Conservation (phyloP, 495 filamentous ascomycete genomes). For the Glarea lozoyensis region DNA sequence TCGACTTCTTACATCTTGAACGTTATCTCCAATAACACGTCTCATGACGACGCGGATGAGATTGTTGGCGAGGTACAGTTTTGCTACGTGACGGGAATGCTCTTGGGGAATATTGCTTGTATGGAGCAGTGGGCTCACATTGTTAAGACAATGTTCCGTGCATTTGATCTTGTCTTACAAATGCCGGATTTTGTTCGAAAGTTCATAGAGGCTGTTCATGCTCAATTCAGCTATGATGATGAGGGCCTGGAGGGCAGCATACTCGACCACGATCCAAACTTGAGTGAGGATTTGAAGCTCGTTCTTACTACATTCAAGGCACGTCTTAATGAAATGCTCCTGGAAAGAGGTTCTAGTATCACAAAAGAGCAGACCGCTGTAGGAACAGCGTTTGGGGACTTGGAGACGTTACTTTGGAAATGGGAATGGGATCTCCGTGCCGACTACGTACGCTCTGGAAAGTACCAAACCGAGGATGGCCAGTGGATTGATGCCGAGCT, state of each 20-base stretch:
- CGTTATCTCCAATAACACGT: constrained; percentile 27
- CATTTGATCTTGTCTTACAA: constrained; percentile 46
- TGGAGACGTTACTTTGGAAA: constrained; percentile 36
- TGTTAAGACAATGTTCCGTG: constrained; percentile 61
- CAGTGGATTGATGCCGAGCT: constrained; percentile 64
- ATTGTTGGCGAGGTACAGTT: constrained; percentile 85
- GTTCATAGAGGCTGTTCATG: constrained; percentile 52
- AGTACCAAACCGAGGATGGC: constrained; percentile 30
- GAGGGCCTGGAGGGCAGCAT: constrained; percentile 50
- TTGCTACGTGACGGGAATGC: constrained; percentile 70
- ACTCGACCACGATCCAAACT: constrained; percentile 38
- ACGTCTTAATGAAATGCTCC: constrained; percentile 29
- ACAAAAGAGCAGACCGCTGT: constrained; percentile 26
- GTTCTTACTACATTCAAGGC: constrained; percentile 34
- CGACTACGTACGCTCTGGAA: constrained; percentile 38
- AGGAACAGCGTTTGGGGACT: constrained; percentile 28
- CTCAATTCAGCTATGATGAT: constrained; percentile 64
- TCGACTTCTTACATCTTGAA: constrained; percentile 21
- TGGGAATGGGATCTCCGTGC: constrained; percentile 37
- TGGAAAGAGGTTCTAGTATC: constrained; percentile 20
- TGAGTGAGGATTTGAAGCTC: constrained; percentile 23
- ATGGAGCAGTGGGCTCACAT: constrained; percentile 83
- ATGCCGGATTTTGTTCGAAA: constrained; percentile 48
- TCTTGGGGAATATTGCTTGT: constrained; percentile 77
- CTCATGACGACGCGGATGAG: constrained; percentile 33